A percentile compares a stretch with the other conserved stretches of the same genome.
These are phyloP conservation scores for Blastocystis sp. DNA, from an alignment of 352 stramenopile genomes.

Conservation along the genomic window DNA sequence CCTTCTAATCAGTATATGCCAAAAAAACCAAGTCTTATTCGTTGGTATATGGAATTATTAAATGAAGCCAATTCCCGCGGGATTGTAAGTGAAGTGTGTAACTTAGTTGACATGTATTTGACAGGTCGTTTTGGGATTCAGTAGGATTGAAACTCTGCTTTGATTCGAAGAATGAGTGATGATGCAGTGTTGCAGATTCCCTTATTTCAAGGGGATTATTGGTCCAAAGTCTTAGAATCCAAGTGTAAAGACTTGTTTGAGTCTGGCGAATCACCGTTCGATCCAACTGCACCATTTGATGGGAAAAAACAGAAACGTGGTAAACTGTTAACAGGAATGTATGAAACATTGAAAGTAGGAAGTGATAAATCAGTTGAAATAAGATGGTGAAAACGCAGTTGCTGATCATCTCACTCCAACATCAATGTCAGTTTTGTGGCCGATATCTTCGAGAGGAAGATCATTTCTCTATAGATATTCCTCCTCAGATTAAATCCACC, in stretches of 20 bases:
- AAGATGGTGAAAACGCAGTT: not conserved
- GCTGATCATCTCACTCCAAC: not conserved
- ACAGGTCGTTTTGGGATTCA: slow-evolving; percentile 74
- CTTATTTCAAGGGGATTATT: slow-evolving; percentile 69
- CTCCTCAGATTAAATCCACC: no score
- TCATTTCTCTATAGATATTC: not conserved
- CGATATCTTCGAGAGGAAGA: not conserved
- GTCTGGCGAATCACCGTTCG: not conserved
- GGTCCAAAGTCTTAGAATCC: slow-evolving; percentile 68
- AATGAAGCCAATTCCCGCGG: slow-evolving; percentile 77
- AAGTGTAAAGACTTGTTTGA: slow-evolving; percentile 70
- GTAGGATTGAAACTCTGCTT: slow-evolving; percentile 64
- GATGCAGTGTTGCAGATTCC: slow-evolving; percentile 68
- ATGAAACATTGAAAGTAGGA: not conserved
- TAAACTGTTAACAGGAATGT: not conserved
- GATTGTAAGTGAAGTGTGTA: slow-evolving; percentile 84
- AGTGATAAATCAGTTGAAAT: not conserved
- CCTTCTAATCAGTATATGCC: slow-evolving; percentile 95
- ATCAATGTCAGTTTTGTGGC: not conserved
- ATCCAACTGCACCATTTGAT: no score
- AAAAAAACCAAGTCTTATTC: slow-evolving; percentile 88
- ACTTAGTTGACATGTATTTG: slow-evolving; percentile 90
- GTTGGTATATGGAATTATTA: slow-evolving; percentile 86
- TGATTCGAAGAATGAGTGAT: slow-evolving; percentile 78
- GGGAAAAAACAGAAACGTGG: not conserved